Percentiles rank a stretch among this genome's conserved stretches.
phyloP scores from a whole-genome alignment of 768 basidiomycete genomes.

The Psilocybe tampanensis region DNA sequence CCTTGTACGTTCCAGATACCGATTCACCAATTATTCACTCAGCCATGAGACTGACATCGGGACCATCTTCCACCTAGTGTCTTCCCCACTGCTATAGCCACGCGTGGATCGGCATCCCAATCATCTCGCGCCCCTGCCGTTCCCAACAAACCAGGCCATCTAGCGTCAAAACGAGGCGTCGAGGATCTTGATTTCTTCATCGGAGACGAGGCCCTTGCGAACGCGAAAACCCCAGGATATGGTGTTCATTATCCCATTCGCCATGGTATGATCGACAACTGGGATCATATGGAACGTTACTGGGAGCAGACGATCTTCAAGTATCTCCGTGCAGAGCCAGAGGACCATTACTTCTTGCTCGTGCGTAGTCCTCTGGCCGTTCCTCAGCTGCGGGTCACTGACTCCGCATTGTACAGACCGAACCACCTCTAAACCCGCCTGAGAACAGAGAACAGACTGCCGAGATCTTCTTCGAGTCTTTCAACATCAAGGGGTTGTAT shows the following conservation, averaged over 20 bases:
- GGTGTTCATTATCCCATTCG: conserved; percentile 95
- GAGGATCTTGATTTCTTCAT: conserved; percentile 99
- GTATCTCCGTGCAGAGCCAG: conserved; percentile 96
- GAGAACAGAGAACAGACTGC: conserved; percentile 99
- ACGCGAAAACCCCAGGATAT: conserved; percentile 93
- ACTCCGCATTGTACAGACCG: conserved; percentile 64
- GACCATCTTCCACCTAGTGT: conserved; percentile 51
- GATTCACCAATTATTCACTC: conserved; percentile 2
- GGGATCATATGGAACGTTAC: conserved; percentile 98
- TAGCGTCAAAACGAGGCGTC: conserved; percentile 95
- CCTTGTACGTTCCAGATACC: conserved; percentile 66
- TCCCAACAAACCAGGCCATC: conserved; percentile 84
- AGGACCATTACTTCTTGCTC: conserved; percentile 97
- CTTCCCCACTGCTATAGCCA: conserved; percentile 98
- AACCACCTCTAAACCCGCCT: conserved; percentile 96
- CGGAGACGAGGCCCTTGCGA: conserved; percentile 96
- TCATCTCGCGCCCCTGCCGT: conserved; percentile 73
- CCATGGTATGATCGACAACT: conserved; percentile 97
- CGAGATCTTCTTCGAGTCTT: conserved; percentile 99
- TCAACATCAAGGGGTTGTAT: conserved; percentile 98
- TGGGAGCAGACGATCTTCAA: conserved; percentile 99
- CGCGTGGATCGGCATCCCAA: conserved; percentile 70
- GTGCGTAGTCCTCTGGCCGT: conserved; percentile 50
- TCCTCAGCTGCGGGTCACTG: conserved; percentile 2
- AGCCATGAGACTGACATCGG: conserved; percentile 5